These are phyloP conservation scores for Cladobotryum protrusum DNA, from an alignment of 2,329 filamentous ascomycete species.

Conservation along the genomic window DNA sequence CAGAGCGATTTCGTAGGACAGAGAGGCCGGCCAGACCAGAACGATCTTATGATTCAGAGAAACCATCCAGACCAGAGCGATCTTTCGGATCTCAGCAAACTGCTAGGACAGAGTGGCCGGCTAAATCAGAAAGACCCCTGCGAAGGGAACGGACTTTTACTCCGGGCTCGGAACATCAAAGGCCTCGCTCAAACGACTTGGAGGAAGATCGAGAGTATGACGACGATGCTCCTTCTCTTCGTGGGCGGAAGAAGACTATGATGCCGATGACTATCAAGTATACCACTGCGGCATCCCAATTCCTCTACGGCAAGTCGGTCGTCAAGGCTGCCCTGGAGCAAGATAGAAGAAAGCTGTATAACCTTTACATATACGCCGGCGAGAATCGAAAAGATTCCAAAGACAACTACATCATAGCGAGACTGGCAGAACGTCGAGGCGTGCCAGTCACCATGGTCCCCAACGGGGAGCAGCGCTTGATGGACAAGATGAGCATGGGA, in stretches of 20 bases:
- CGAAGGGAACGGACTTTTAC: background rate
- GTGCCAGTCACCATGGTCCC: conserved; percentile 54
- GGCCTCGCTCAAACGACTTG: background rate
- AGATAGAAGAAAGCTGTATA: conserved; percentile 68
- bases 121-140: background rate
- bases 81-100: background rate
- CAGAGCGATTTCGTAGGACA: background rate
- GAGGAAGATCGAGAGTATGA: conserved; percentile 1
- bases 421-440: conserved; percentile 41
- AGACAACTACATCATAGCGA: conserved; percentile 39
- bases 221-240: conserved; percentile 3
- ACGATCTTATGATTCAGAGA: background rate
- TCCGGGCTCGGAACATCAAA: background rate
- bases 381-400: conserved; percentile 46
- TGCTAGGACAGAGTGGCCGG: too few species aligned
- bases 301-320: conserved; percentile 78
- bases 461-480: conserved; percentile 56
- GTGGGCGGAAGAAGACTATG: conserved; percentile 24
- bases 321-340: conserved; percentile 70
- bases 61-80: background rate
- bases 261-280: conserved; percentile 42
- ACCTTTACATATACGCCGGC: conserved; percentile 68
- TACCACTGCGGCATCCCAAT: conserved; percentile 83
- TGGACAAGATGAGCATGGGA: conserved; percentile 77
- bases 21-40: too few species aligned